phyloP scores from a whole-genome alignment of 441 rosid genomes.

The Gossypium trilobum region DNA sequence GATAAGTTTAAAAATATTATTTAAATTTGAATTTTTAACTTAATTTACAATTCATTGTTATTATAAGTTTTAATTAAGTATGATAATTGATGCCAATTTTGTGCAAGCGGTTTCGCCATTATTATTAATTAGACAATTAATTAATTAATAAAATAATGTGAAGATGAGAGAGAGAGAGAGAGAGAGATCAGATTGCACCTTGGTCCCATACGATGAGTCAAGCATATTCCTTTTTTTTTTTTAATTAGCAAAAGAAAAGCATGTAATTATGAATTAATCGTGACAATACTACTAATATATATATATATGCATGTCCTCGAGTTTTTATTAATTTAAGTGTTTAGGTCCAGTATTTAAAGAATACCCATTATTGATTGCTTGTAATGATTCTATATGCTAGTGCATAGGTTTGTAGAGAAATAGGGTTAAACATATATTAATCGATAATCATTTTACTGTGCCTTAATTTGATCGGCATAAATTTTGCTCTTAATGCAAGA shows the following conservation, averaged over 20 bases:
- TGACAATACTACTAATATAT: background rate
- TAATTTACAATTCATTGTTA: no score
- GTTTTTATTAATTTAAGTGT: background rate
- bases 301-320: background rate
- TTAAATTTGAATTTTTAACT: no score
- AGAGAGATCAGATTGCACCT: background rate
- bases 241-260: background rate
- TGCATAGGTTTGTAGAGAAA: background rate
- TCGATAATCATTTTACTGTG: background rate
- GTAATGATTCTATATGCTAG: background rate
- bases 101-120: background rate
- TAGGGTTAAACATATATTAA: background rate
- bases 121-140: background rate
- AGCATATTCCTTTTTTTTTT: background rate
- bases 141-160: background rate
- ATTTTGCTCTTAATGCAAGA: no score
- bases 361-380: background rate
- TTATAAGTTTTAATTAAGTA: background rate
- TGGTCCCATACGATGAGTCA: background rate
- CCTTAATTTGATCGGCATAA: no score
- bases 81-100: background rate
- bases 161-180: background rate
- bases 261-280: background rate
- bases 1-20: no score
- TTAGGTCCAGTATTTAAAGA: background rate